Conservation (phyloP, 225 moss, liverwort and hornwort species). For the Marchantia polymorpha region DNA sequence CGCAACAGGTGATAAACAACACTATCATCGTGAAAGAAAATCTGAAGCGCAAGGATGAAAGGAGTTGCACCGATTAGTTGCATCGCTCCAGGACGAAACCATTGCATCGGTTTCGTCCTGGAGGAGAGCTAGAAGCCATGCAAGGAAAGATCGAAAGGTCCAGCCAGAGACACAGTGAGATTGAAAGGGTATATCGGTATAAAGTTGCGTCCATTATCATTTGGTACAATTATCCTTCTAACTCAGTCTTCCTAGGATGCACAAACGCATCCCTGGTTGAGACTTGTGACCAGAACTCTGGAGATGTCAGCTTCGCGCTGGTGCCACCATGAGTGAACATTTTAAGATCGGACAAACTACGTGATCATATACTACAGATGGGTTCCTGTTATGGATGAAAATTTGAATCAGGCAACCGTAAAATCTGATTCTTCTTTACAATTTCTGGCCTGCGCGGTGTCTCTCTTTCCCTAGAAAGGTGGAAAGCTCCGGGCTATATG, state of each 20-base stretch:
- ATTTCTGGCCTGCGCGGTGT: background rate
- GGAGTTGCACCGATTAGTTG: background rate
- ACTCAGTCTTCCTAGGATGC: background rate
- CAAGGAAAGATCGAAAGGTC: background rate
- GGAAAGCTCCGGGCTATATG: background rate
- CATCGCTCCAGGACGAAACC: background rate
- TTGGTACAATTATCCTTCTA: conserved; percentile 1
- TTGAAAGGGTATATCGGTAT: background rate
- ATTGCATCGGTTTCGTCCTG: background rate
- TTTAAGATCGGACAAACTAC: background rate
- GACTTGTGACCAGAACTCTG: background rate
- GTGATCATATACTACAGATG: background rate
- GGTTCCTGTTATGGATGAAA: background rate
- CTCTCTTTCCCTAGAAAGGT: background rate
- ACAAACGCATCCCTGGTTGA: background rate
- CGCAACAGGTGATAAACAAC: too few relatives aligned
- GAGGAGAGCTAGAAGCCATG: background rate
- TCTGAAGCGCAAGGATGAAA: background rate
- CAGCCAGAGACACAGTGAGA: background rate
- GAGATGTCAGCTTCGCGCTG: background rate
- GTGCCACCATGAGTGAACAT: background rate
- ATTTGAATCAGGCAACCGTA: conserved; percentile 6
- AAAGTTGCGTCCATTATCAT: background rate
- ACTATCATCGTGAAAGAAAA: background rate
- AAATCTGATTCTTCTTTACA: conserved; percentile 8